Evolutionary conservation across 1,139 yeast species (phyloP).

Genomic region (Suhomyces yuchorum): DNA sequence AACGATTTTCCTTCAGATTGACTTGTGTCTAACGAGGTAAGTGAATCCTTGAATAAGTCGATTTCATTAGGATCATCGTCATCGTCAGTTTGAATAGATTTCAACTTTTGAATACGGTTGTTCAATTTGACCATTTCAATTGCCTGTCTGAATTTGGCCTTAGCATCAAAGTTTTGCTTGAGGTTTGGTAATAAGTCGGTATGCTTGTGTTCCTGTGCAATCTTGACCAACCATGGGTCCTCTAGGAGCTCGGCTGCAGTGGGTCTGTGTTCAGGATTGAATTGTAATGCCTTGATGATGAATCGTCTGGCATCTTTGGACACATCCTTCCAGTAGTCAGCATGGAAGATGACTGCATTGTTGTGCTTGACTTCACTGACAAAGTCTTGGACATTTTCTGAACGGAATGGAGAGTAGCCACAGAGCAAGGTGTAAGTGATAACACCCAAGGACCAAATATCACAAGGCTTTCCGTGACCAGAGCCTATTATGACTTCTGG

Average conservation of each 20-base stretch:
- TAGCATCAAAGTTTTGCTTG: slow-evolving; percentile 78
- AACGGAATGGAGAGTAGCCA: slow-evolving; percentile 90
- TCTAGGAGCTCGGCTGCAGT: slow-evolving; percentile 63
- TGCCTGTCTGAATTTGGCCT: slow-evolving; percentile 81
- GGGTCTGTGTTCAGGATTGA: slow-evolving; percentile 66
- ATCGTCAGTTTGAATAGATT: slow-evolving; percentile 51
- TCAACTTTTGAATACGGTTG: slow-evolving; percentile 70
- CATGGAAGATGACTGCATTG: slow-evolving; percentile 79
- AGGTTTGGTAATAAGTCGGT: slow-evolving; percentile 70
- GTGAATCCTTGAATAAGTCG: slow-evolving; percentile 39
- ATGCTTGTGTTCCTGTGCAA: slow-evolving; percentile 49
- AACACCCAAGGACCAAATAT: slow-evolving; percentile 87
- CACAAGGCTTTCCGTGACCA: slow-evolving; percentile 93
- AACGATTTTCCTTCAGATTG: slow-evolving; percentile 6
- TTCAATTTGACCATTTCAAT: slow-evolving; percentile 77
- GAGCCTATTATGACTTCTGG: slow-evolving; percentile 79
- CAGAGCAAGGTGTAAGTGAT: slow-evolving; percentile 86
- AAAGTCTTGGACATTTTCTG: slow-evolving; percentile 82
- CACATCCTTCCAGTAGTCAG: slow-evolving; percentile 82
- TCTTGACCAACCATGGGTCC: slow-evolving; percentile 69
- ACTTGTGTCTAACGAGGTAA: background rate
- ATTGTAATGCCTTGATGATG: slow-evolving; percentile 64
- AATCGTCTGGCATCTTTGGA: slow-evolving; percentile 75
- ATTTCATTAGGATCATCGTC: slow-evolving; percentile 58
- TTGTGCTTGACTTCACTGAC: slow-evolving; percentile 71